Evolutionary conservation across 2,329 filamentous ascomycete species (phyloP).

Genomic region (Neoascochyta sp.): DNA sequence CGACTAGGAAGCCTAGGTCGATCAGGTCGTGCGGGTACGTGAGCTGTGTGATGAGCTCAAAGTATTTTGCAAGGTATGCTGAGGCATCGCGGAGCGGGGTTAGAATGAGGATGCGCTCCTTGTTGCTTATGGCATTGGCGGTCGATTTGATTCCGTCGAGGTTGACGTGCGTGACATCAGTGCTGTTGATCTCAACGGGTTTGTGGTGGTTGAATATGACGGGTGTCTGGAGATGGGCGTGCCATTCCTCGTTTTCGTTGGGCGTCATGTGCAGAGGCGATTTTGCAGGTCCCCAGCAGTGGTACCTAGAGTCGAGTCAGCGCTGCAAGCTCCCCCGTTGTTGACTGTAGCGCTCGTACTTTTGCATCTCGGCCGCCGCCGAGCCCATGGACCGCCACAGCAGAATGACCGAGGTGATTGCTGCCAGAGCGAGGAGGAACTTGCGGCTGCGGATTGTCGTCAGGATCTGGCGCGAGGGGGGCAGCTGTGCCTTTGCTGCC

Average conservation of each 20-base stretch:
- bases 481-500: constrained; percentile 74
- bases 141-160: constrained; percentile 84
- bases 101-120: constrained; percentile 85
- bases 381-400: constrained; percentile 83
- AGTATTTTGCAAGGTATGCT: constrained; percentile 78
- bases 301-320: constrained; percentile 64
- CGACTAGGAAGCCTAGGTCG: constrained; percentile 90
- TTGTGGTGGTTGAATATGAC: constrained; percentile 96
- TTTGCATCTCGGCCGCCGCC: constrained; percentile 84
- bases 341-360: constrained; percentile 63
- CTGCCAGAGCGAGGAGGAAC: constrained; percentile 68
- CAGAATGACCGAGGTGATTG: constrained; percentile 69
- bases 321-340: constrained; percentile 1
- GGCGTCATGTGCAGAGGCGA: constrained; percentile 92
- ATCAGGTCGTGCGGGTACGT: constrained; percentile 95
- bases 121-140: constrained; percentile 69
- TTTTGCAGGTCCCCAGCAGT: constrained; percentile 93
- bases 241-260: constrained; percentile 89
- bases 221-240: constrained; percentile 81
- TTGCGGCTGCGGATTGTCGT: constrained; percentile 70
- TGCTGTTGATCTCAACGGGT: constrained; percentile 77
- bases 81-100: constrained; percentile 91
- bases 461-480: constrained; percentile 64
- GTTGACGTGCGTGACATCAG: constrained; percentile 73
- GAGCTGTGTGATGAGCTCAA: constrained; percentile 83